Percentiles rank a stretch among this genome's conserved stretches.
Evolutionary conservation across 345 rosid genomes (phyloP).

Genomic region (Lumnitzera littorea): DNA sequence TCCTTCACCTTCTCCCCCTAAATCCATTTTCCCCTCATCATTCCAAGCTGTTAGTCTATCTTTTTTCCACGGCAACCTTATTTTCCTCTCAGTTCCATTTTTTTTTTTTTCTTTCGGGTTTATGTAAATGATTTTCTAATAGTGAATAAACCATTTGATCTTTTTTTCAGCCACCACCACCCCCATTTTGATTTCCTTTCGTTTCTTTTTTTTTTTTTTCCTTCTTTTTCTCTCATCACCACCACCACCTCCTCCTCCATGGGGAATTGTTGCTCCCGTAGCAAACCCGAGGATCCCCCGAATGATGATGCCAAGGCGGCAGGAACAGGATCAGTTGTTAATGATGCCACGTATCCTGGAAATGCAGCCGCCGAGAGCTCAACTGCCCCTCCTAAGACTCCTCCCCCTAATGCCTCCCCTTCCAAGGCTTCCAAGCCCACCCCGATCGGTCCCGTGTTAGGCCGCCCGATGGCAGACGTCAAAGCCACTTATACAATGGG

Average conservation of each 20-base stretch:
- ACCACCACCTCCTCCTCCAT: constrained; percentile 12
- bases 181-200: no score
- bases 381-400: constrained; percentile 11
- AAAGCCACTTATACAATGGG: constrained; percentile 61
- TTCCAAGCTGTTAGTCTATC: constrained; percentile 5
- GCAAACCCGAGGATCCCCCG: constrained; percentile 21
- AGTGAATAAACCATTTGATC: background rate
- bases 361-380: constrained; percentile 15
- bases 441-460: constrained; percentile 65
- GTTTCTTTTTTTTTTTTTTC: no score
- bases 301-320: constrained; percentile 14
- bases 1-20: background rate
- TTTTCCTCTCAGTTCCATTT: background rate
- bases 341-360: constrained; percentile 7
- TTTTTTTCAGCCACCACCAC: no score
- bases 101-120: no score
- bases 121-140: constrained; percentile 5
- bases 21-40: background rate
- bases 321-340: background rate
- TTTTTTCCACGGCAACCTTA: background rate
- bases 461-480: constrained; percentile 88
- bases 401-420: constrained; percentile 17
- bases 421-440: constrained; percentile 28
- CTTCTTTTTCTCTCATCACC: background rate
- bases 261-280: constrained; percentile 80